Conservation (phyloP, 2,329 filamentous ascomycete genomes). For the Trichophyton schoenleinii region DNA sequence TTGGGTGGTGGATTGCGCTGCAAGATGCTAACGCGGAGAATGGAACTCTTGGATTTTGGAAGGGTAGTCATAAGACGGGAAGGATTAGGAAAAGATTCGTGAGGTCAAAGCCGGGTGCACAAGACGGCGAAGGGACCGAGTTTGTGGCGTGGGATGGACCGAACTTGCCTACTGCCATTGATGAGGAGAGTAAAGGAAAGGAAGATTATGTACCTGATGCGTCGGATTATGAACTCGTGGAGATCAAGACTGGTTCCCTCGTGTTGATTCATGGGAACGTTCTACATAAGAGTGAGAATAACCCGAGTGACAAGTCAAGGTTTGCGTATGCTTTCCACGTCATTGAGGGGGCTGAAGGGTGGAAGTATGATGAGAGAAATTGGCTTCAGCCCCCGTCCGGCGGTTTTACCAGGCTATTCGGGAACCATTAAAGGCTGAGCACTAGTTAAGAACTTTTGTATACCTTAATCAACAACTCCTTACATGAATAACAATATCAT, state of each 20-base stretch:
- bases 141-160: slow-evolving; percentile 58
- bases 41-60: slow-evolving; percentile 76
- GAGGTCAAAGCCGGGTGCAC: slow-evolving; percentile 21
- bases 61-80: slow-evolving; percentile 65
- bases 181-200: slow-evolving; percentile 30
- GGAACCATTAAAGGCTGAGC: background rate
- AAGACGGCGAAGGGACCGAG: slow-evolving; percentile 44
- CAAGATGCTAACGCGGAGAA: slow-evolving; percentile 82
- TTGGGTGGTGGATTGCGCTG: slow-evolving; percentile 95
- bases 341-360: slow-evolving; percentile 63
- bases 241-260: slow-evolving; percentile 81
- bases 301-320: slow-evolving; percentile 69
- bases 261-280: slow-evolving; percentile 94
- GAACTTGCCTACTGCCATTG: slow-evolving; percentile 47
- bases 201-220: slow-evolving; percentile 44
- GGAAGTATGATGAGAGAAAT: slow-evolving; percentile 69
- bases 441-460: background rate
- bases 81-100: slow-evolving; percentile 65
- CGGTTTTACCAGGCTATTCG: slow-evolving; percentile 61
- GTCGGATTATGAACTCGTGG: slow-evolving; percentile 60
- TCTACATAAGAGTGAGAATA: slow-evolving; percentile 91
- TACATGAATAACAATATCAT: background rate
- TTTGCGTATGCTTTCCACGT: slow-evolving; percentile 98
- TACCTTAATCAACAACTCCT: background rate
- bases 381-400: slow-evolving; percentile 78